Conservation (phyloP, 2,329 filamentous ascomycete species). For the Rhinocladiella similis region DNA sequence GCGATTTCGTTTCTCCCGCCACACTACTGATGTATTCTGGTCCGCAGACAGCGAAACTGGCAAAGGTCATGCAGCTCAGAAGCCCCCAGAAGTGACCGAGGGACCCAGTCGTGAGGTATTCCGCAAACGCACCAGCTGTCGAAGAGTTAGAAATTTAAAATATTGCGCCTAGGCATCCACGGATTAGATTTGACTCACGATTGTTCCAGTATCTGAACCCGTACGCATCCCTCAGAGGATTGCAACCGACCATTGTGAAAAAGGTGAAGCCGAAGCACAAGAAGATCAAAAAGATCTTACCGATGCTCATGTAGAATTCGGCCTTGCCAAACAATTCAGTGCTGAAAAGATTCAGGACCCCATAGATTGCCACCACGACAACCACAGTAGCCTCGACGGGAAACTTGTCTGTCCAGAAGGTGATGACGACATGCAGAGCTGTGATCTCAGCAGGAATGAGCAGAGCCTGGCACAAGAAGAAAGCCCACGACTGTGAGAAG, state of each 20-base stretch:
- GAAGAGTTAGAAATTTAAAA: background rate
- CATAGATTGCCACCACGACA: conserved; percentile 39
- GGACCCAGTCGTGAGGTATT: conserved; percentile 62
- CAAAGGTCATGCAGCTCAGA: conserved; percentile 70
- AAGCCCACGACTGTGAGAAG: conserved; percentile 50
- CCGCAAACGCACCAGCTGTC: conserved; percentile 64
- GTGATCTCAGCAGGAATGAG: conserved; percentile 42
- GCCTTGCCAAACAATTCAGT: conserved; percentile 52
- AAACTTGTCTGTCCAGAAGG: conserved; percentile 39
- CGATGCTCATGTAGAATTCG: conserved; percentile 52
- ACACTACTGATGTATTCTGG: conserved; percentile 66
- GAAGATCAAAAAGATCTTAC: conserved; percentile 52
- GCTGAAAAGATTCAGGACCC: conserved; percentile 44
- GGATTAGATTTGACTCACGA: conserved; percentile 33
- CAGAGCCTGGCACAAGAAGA: conserved; percentile 43
- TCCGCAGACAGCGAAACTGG: conserved; percentile 67
- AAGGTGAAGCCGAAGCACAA: conserved; percentile 67
- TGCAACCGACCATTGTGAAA: conserved; percentile 70
- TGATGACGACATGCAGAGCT: conserved; percentile 41
- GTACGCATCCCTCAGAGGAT: conserved; percentile 69
- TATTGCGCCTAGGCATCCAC: background rate
- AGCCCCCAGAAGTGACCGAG: conserved; percentile 77
- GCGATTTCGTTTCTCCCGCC: conserved; percentile 71
- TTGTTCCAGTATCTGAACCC: conserved; percentile 69
- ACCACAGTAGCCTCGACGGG: conserved; percentile 39